phyloP scores from a whole-genome alignment of 75 land plant genomes.

The Selaginella tamariscina region DNA sequence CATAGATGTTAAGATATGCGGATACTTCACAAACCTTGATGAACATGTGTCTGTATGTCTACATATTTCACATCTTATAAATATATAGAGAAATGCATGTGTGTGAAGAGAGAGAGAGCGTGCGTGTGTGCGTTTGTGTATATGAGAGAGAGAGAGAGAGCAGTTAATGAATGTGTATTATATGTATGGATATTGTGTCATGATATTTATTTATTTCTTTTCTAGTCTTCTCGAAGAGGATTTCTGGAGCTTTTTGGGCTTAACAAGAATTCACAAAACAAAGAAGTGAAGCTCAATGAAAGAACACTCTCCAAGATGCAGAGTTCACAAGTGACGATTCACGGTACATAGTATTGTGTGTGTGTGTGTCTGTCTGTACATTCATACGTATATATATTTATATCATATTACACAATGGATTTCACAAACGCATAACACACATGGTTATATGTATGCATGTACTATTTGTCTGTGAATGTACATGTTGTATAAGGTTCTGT shows the following conservation, averaged over 20 bases:
- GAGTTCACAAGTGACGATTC: too few relatives aligned
- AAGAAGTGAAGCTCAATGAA: conserved; percentile 6
- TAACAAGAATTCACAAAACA: background rate
- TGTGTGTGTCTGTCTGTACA: too few relatives aligned
- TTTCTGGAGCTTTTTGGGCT: background rate
- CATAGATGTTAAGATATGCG: conserved; percentile 8
- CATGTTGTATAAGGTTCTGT: too few relatives aligned
- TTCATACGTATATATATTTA: too few relatives aligned
- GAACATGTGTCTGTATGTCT: conserved; percentile 4
- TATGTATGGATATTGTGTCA: background rate
- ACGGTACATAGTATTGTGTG: too few relatives aligned
- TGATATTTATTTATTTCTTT: too few relatives aligned
- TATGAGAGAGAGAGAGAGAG: conserved; percentile 4
- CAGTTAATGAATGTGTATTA: background rate
- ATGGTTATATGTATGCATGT: too few relatives aligned
- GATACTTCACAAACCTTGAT: conserved; percentile 10
- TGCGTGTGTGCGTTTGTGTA: conserved; percentile 18
- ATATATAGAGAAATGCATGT: conserved; percentile 11
- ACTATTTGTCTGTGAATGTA: too few relatives aligned
- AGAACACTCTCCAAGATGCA: conserved; percentile 19
- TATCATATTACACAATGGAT: too few relatives aligned
- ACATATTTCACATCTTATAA: conserved; percentile 10
- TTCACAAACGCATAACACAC: too few relatives aligned
- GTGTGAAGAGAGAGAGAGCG: conserved; percentile 13
- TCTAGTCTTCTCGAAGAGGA: too few relatives aligned